Conservation (phyloP, 345 rosid species). For the Populus simonii region DNA sequence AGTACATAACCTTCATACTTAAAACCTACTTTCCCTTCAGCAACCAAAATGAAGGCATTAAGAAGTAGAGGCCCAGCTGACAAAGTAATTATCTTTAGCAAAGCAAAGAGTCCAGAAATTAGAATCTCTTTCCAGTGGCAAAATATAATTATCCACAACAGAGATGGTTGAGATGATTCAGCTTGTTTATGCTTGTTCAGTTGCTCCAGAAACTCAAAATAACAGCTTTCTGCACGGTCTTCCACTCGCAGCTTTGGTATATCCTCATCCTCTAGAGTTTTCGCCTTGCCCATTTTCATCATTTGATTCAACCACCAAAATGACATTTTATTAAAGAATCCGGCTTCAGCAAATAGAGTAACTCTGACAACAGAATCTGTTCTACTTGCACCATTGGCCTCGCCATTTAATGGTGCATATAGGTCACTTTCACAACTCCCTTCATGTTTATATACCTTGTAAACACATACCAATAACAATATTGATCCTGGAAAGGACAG, state of each 20-base stretch:
- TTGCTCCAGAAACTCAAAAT: conserved; percentile 51
- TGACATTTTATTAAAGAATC: conserved; percentile 58
- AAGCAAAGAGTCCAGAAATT: conserved; percentile 77
- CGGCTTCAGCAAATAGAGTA: conserved; percentile 56
- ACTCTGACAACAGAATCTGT: conserved; percentile 25
- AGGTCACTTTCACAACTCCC: conserved; percentile 35
- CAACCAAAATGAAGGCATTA: conserved; percentile 84
- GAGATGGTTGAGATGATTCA: conserved; percentile 41
- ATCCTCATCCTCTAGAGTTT: conserved; percentile 65
- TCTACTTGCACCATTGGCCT: conserved; percentile 31
- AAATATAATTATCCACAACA: conserved; percentile 49
- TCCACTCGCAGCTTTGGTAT: conserved; percentile 54
- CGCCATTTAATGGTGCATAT: conserved; percentile 53
- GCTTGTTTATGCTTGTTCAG: conserved; percentile 46
- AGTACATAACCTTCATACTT: conserved; percentile 69
- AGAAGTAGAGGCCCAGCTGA: conserved; percentile 85
- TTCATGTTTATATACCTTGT: conserved; percentile 31
- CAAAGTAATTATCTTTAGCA: conserved; percentile 63
- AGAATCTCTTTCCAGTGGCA: conserved; percentile 72
- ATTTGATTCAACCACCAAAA: conserved; percentile 90
- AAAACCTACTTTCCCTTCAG: conserved; percentile 67
- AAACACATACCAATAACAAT: conserved; percentile 51
- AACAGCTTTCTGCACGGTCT: conserved; percentile 76
- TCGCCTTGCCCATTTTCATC: conserved; percentile 66
- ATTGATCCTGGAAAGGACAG: conserved; percentile 58